phyloP scores from a whole-genome alignment of 768 basidiomycete genomes.

The Antrodiella citrinella region DNA sequence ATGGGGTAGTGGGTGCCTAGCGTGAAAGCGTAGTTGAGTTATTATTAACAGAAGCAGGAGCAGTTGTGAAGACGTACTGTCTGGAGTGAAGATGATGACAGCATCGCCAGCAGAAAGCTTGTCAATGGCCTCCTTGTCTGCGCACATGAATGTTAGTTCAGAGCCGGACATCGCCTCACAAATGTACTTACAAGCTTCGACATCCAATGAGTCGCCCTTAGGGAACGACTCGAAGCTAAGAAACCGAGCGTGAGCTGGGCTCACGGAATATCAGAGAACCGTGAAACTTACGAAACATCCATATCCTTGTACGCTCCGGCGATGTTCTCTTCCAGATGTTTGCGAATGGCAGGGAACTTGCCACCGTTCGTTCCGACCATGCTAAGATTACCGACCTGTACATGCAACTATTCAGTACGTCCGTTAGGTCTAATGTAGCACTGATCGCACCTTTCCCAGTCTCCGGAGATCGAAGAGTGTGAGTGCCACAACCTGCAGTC shows the following conservation, averaged over 20 bases:
- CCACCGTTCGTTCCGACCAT: slow-evolving; percentile 89
- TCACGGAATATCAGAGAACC: background rate
- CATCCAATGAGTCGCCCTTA: slow-evolving; percentile 55
- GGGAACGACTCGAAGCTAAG: slow-evolving; percentile 75
- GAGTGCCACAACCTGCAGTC: slow-evolving; percentile 69
- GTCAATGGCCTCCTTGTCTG: slow-evolving; percentile 79
- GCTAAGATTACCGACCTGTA: slow-evolving; percentile 58
- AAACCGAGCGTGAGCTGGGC: background rate
- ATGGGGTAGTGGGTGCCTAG: slow-evolving; percentile 83
- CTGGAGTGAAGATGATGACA: slow-evolving; percentile 91
- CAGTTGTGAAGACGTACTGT: slow-evolving; percentile 43
- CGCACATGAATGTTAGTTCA: background rate
- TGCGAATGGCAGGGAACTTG: slow-evolving; percentile 81
- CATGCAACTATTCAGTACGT: slow-evolving; percentile 2
- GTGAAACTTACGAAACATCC: slow-evolving; percentile 59
- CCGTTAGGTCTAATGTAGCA: background rate
- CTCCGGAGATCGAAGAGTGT: slow-evolving; percentile 87
- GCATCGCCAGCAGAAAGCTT: slow-evolving; percentile 74
- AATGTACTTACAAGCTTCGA: slow-evolving; percentile 70
- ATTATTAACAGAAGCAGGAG: too few relatives aligned
- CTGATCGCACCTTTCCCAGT: slow-evolving; percentile 54
- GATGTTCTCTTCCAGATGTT: slow-evolving; percentile 79
- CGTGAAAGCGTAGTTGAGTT: background rate
- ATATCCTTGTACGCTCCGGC: slow-evolving; percentile 79
- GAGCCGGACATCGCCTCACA: slow-evolving; percentile 2